A percentile compares a stretch with the other conserved stretches of the same genome.
Evolutionary conservation across 208 protist genomes (phyloP).

Genomic region (Leptomonas pyrrhocoris): DNA sequence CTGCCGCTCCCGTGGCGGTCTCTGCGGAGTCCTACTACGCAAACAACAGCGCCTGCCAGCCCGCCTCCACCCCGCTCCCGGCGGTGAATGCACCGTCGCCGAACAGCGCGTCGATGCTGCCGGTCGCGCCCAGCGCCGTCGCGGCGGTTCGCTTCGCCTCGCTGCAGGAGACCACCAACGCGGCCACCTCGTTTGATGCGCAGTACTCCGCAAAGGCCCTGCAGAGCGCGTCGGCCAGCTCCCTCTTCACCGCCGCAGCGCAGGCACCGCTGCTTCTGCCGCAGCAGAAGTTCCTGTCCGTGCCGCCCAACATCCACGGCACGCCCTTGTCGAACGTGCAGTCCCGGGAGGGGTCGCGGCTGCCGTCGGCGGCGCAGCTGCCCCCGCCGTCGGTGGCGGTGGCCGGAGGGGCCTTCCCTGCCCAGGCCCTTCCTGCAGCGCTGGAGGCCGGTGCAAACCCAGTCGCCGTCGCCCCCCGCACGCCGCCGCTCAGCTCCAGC

Average conservation of each 20-base stretch:
- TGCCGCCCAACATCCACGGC: conserved; percentile 39
- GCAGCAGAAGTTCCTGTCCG: conserved; percentile 38
- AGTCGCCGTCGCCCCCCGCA: conserved; percentile 37
- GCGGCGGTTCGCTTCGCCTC: conserved; percentile 14
- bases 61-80: conserved; percentile 8
- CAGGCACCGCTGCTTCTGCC: conserved; percentile 25
- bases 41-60: conserved; percentile 22
- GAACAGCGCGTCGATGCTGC: conserved; percentile 21
- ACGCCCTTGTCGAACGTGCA: conserved; percentile 17
- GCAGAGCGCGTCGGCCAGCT: conserved; percentile 21
- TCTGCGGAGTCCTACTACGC: conserved; percentile 27
- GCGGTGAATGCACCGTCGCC: not conserved
- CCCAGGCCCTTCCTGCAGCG: conserved; percentile 1
- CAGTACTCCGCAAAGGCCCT: conserved; percentile 2
- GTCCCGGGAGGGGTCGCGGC: conserved; percentile 24
- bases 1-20: not conserved
- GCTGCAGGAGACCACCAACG: conserved; percentile 18
- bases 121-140: conserved; percentile 13
- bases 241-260: conserved; percentile 30
- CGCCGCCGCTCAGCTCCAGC: conserved; percentile 37
- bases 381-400: conserved; percentile 15
- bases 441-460: conserved; percentile 15
- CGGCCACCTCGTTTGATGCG: conserved; percentile 11
- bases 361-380: conserved; percentile 24
- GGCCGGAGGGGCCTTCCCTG: conserved; percentile 2